Evolutionary conservation across 768 basidiomycete genomes (phyloP).

Genomic region (Russula foetens): DNA sequence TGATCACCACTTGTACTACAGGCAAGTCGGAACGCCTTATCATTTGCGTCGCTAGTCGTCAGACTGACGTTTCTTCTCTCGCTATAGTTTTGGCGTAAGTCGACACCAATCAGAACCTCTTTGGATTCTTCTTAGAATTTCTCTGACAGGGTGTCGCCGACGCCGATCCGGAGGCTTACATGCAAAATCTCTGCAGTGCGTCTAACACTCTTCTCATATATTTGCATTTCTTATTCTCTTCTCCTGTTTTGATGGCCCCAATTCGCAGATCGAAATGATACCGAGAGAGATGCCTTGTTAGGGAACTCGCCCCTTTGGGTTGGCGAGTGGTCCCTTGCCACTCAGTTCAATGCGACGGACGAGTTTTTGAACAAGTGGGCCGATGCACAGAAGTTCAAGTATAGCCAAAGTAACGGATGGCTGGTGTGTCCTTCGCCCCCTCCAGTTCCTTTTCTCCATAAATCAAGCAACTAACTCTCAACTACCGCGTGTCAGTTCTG

Average conservation of each 20-base stretch:
- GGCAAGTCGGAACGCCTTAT: slow-evolving; percentile 32
- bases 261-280: slow-evolving; percentile 47
- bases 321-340: slow-evolving; percentile 56
- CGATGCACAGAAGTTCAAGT: slow-evolving; percentile 65
- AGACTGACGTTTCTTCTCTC: background rate
- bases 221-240: background rate
- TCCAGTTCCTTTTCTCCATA: no score
- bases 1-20: slow-evolving; percentile 76
- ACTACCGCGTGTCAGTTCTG: slow-evolving; percentile 38
- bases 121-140: background rate
- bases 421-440: slow-evolving; percentile 36
- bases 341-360: slow-evolving; percentile 55
- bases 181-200: slow-evolving; percentile 64
- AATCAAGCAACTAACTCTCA: no score
- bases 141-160: slow-evolving; percentile 58
- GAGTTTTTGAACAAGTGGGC: slow-evolving; percentile 60
- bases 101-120: background rate
- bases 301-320: slow-evolving; percentile 45
- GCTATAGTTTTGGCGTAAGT: slow-evolving; percentile 49
- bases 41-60: no score
- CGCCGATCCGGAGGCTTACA: slow-evolving; percentile 53
- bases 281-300: slow-evolving; percentile 39
- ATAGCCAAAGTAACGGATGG: slow-evolving; percentile 56
- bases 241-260: background rate
- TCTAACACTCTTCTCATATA: background rate